Base-by-base conservation (phyloP, 2,329 filamentous ascomycete species). In the Aspergillus aculeatinus region DNA sequence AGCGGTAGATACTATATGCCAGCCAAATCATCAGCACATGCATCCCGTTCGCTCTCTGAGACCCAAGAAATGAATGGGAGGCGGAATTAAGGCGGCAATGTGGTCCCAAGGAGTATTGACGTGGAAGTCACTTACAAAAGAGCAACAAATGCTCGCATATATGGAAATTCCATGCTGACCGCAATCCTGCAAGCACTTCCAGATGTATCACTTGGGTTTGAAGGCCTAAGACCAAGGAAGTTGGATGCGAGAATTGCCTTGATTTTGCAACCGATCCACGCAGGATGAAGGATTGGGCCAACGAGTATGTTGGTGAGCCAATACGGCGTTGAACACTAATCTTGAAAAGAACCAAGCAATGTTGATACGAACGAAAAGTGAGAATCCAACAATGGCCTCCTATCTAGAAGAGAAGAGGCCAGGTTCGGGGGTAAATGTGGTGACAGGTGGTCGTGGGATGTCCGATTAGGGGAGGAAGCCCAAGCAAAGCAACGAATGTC, bases 1-100 rank as follows among this genome's bases (percentile, higher is more conserved):
- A 97, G 68, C 94, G 89, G 82, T 96, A 92, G 62, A 94, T 72
- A 87, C 93, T 96, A 72, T 57, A 68, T 35, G 54, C 60, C 27
- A 21, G 25, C 48, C 29, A 48, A 48, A 56, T 63, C 25, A 67
- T 55, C 58, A 44, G 60, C 25, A 58, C 29, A 59, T 63, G 47
- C 53, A 51, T 58, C 44, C 50, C 11, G 9, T 5, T 44, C 16
- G 39, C n/a, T 19, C 14, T 44, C 14, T 44, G 27, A 9, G 27
- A 19, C 16, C 0, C 6, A 16, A 4, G 14, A 19, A 16, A 9
- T 16, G 16, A 19, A 4, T 44, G 39, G 39, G 39, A 47, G 31
- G 16, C 33, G 25, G 21, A 33, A 16, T 25, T 1, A 23, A 48
- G 51, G 53, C 7, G 16, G 21, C 9, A 33, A 27, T 14, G 23